Base-by-base conservation (phyloP, 306 rosid genomes). In the Begonia peltatifolia region DNA sequence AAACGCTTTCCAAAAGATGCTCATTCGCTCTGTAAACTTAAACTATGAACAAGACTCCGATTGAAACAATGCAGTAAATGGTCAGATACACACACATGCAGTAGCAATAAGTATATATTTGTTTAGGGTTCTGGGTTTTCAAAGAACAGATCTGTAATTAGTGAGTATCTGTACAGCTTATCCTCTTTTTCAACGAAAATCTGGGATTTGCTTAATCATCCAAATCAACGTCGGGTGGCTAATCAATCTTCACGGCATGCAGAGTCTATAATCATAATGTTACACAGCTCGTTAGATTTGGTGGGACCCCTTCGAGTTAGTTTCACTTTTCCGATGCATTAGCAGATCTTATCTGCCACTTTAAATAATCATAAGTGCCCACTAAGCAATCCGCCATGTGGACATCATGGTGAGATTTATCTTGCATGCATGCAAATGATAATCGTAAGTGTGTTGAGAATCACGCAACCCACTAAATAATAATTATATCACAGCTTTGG, bases 201-300 rank as follows among this genome's bases (percentile, higher is more conserved):
- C 76, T 70, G 80, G 84, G 83, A 79, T 72, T 85, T 85, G 81
- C 76, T 60, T 70, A 68, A 74, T 74, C 73, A 60, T 30, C 6
- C 38, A 30, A 30, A 30, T 30, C 38, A 30, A 30, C 38, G 38
- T 30, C 38, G 38, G 38, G 38, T 30, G 38, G 38, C 38, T 30
- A 30, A 30, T 30, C 38, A 30, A 30, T 30, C 38, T 30, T 7
- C 38, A 30, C 38, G 3, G 38, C 38, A 30, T 30, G 38, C 64
- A 73, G 53, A 35, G 25, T 46, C 25, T 6, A 50, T 68, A 68
- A 81, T 77, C 72, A 82, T 79, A 68, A 65, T 78, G 68, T 68
- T 75, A 72, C 68, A 76, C 72, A 80, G 68, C 84, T 76, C 68
- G 64, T 89, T 74, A 85, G 97, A 89, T 85, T 82, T 75, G 68